A percentile compares a stretch with the other conserved stretches of the same genome.
Conservation (phyloP, 2,329 filamentous ascomycete genomes). For the Sporothrix pseudoabietina region DNA sequence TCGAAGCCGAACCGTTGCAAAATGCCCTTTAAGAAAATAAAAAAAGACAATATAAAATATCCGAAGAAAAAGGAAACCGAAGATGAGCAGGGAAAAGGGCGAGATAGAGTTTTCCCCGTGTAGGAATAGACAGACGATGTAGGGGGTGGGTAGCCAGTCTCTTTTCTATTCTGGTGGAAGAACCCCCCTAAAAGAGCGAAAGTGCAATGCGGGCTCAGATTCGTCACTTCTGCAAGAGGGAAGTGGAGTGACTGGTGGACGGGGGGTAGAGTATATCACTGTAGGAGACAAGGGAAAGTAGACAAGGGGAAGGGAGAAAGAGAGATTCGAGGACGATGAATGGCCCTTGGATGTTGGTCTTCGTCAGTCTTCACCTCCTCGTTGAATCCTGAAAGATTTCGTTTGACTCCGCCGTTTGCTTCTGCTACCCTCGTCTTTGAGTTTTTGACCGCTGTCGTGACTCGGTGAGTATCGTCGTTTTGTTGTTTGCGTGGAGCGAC, state of each 20-base stretch:
- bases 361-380: constrained; percentile 6
- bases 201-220: constrained; percentile 19
- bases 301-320: constrained; percentile 7
- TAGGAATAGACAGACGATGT: neutral
- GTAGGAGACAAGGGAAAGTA: constrained; percentile 14
- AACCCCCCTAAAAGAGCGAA: constrained; percentile 17
- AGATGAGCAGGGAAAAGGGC: neutral
- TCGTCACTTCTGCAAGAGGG: constrained; percentile 22
- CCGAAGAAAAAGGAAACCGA: constrained; percentile 3
- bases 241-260: constrained; percentile 23
- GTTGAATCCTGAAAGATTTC: neutral
- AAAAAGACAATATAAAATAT: neutral
- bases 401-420: neutral
- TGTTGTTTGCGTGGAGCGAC: neutral
- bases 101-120: neutral
- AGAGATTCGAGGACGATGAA: constrained; percentile 7
- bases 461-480: neutral
- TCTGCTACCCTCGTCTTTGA: neutral
- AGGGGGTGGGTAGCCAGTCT: constrained; percentile 20
- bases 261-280: constrained; percentile 9
- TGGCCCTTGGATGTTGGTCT: constrained; percentile 4
- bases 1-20: neutral
- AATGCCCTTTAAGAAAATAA: neutral
- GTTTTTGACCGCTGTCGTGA: neutral
- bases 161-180: constrained; percentile 20